Conservation (phyloP, 2,329 filamentous ascomycete species). For the Penicillium rolfsii region DNA sequence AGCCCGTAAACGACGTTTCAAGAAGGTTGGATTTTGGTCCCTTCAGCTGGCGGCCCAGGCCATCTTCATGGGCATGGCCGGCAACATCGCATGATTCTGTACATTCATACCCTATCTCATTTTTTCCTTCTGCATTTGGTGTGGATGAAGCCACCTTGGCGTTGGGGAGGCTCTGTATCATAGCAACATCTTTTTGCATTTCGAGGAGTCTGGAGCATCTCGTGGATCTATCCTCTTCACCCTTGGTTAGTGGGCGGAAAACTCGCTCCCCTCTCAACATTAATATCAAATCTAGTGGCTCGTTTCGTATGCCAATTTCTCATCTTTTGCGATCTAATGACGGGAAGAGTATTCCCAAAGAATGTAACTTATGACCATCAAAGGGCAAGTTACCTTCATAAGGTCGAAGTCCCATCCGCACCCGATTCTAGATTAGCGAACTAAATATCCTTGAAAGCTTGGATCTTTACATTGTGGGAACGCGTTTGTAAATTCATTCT, state of each 20-base stretch:
- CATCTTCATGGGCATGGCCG: slow-evolving; percentile 91
- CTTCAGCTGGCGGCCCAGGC: slow-evolving; percentile 90
- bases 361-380: too few relatives aligned
- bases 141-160: slow-evolving; percentile 37
- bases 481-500: background rate
- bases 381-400: too few relatives aligned
- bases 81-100: slow-evolving; percentile 64
- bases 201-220: slow-evolving; percentile 18
- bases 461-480: background rate
- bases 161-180: slow-evolving; percentile 52
- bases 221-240: slow-evolving; percentile 7
- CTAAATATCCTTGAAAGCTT: background rate
- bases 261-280: slow-evolving; percentile 7
- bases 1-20: slow-evolving; percentile 80
- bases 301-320: slow-evolving; percentile 4
- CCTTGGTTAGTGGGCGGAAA: background rate
- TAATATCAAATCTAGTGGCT: background rate
- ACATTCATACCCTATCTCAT: slow-evolving; percentile 20
- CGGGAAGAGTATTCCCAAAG: background rate
- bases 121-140: background rate
- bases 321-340: background rate
- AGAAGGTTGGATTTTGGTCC: slow-evolving; percentile 96
- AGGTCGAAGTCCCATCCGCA: background rate
- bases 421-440: background rate
- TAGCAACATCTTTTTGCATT: slow-evolving; percentile 43